Conservation (phyloP, 352 stramenopile species). For the Pythium grandisporangium region DNA sequence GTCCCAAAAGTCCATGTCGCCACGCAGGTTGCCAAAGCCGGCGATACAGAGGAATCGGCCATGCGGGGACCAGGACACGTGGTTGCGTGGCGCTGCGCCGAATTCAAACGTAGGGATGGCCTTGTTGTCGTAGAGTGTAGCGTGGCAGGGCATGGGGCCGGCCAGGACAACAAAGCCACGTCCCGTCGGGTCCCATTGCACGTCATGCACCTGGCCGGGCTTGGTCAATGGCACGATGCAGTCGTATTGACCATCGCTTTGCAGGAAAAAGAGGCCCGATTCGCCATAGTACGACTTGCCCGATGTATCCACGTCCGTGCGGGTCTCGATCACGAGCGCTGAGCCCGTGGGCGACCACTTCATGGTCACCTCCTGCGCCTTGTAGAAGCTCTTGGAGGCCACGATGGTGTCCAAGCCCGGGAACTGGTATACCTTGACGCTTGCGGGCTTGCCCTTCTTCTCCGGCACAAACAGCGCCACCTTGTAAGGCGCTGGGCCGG, state of each 20-base stretch:
- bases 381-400: constrained; percentile 87
- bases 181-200: constrained; percentile 91
- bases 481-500: constrained; percentile 70
- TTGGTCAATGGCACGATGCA: constrained; percentile 87
- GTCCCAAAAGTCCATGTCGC: constrained; percentile 95
- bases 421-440: constrained; percentile 81
- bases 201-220: constrained; percentile 90
- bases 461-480: constrained; percentile 83
- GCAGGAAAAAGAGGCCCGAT: constrained; percentile 93
- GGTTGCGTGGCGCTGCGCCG: constrained; percentile 93
- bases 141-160: constrained; percentile 91
- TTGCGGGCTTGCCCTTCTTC: constrained; percentile 85
- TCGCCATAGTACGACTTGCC: constrained; percentile 98
- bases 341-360: constrained; percentile 86
- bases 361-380: constrained; percentile 83
- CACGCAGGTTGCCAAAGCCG: constrained; percentile 96
- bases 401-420: constrained; percentile 48
- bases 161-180: constrained; percentile 93
- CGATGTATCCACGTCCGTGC: constrained; percentile 88
- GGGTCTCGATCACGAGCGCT: constrained; percentile 86
- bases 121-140: constrained; percentile 96
- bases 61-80: constrained; percentile 92
- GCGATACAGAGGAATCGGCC: constrained; percentile 93
- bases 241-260: constrained; percentile 87
- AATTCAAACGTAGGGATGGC: constrained; percentile 95